These are phyloP conservation scores for Diaporthe nobilis DNA, from an alignment of 2,329 filamentous ascomycete genomes.

Conservation along the genomic window DNA sequence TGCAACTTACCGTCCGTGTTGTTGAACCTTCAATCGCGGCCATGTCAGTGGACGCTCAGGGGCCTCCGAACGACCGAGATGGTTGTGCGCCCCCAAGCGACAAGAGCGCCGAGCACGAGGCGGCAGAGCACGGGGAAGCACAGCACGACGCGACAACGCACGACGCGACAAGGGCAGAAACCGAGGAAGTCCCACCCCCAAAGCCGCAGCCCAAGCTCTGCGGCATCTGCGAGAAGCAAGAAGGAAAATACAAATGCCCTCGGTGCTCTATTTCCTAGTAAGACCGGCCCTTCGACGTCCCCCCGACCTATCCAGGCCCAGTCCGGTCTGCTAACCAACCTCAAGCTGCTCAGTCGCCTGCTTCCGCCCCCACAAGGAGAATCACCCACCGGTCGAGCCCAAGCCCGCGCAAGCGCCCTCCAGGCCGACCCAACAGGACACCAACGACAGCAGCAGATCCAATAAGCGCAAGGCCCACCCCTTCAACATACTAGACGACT, in stretches of 20 bases:
- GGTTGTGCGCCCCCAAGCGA: neutral
- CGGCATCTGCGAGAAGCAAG: conserved; percentile 65
- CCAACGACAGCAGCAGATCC: conserved; percentile 39
- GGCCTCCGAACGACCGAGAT: neutral
- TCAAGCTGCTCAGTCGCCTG: conserved; percentile 72
- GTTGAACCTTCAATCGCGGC: neutral
- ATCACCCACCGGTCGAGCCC: conserved; percentile 48
- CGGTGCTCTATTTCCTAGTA: conserved; percentile 72
- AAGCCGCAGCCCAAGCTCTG: conserved; percentile 58
- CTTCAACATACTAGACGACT: conserved; percentile 66
- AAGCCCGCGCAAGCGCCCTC: conserved; percentile 36
- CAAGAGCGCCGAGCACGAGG: neutral
- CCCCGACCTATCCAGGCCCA: conserved; percentile 50
- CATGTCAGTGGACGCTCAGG: conserved; percentile 38
- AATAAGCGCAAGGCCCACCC: conserved; percentile 53
- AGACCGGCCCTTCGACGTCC: conserved; percentile 56
- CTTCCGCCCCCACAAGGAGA: conserved; percentile 53
- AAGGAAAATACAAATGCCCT: conserved; percentile 75
- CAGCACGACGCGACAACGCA: neutral
- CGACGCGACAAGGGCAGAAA: conserved; percentile 11
- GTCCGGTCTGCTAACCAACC: conserved; percentile 17
- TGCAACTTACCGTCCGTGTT: conserved; percentile 1
- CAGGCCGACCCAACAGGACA: conserved; percentile 38
- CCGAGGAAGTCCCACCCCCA: conserved; percentile 42
- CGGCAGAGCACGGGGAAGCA: neutral